Conservation (phyloP, 352 stramenopile species). For the Poterioochromonas sp. region DNA sequence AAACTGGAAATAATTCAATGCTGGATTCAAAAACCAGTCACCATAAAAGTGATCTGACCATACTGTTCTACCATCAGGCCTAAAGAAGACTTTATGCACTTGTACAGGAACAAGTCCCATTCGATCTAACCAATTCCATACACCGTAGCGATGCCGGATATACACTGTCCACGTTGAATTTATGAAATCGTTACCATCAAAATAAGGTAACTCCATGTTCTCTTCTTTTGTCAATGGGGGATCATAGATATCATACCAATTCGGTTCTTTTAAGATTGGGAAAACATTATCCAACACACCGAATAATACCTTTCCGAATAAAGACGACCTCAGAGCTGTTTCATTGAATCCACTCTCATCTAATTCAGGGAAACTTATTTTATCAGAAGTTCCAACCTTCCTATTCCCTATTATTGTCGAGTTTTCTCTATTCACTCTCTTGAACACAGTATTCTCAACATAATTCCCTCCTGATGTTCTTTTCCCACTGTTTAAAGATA, state of each 20-base stretch:
- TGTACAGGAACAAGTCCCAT: constrained; percentile 23
- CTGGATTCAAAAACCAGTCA: constrained; percentile 32
- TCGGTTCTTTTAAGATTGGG: neutral
- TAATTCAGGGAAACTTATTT: constrained; percentile 6
- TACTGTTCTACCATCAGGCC: constrained; percentile 11
- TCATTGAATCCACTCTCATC: neutral
- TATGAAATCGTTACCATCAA: constrained; percentile 20
- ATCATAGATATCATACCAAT: constrained; percentile 24
- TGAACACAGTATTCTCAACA: too few relatives aligned
- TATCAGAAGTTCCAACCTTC: neutral
- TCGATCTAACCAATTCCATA: constrained; percentile 24
- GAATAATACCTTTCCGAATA: constrained; percentile 10
- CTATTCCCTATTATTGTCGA: neutral
- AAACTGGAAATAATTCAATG: constrained; percentile 30
- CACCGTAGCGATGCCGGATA: neutral
- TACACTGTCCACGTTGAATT: constrained; percentile 12
- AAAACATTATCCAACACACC: neutral
- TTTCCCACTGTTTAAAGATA: too few relatives aligned
- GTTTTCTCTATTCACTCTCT: too few relatives aligned
- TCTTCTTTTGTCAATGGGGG: neutral
- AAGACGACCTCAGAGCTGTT: neutral
- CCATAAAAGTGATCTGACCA: constrained; percentile 29
- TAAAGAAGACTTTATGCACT: constrained; percentile 13
- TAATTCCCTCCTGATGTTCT: too few relatives aligned
- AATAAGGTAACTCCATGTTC: constrained; percentile 16